Conservation (phyloP, 306 rosid species). For the Prunus armeniaca region DNA sequence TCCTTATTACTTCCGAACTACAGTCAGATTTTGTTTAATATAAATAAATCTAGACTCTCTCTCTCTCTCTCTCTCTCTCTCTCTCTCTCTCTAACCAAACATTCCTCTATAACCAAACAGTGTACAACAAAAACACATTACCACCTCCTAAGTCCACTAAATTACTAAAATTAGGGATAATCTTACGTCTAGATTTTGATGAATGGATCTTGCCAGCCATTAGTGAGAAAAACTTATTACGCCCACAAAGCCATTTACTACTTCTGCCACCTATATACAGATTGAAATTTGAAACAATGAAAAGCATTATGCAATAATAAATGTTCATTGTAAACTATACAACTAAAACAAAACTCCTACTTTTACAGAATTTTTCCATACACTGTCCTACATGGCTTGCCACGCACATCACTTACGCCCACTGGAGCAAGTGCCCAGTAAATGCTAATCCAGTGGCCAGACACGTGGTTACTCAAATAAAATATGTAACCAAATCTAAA, state of each 20-base stretch:
- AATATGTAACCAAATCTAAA: too few relatives aligned
- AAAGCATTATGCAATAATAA: not conserved
- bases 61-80: not conserved
- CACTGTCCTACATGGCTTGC: not conserved
- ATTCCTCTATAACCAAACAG: not conserved
- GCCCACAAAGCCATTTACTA: conserved; percentile 38
- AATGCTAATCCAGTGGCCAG: not conserved
- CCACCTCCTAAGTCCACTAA: not conserved
- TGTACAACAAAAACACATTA: not conserved
- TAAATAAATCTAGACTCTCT: too few relatives aligned
- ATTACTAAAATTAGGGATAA: not conserved
- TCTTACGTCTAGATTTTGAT: conserved; percentile 36
- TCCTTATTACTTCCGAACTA: not conserved
- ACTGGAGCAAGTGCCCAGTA: not conserved
- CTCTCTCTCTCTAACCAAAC: not conserved
- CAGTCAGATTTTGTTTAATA: not conserved
- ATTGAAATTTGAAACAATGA: not conserved
- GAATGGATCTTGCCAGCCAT: conserved; percentile 27
- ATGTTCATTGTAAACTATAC: not conserved
- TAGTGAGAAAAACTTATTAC: conserved; percentile 41
- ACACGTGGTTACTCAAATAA: too few relatives aligned
- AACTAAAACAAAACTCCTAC: not conserved
- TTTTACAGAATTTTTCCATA: not conserved
- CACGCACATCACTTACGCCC: not conserved
- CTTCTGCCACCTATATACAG: conserved; percentile 34